Evolutionary conservation across 2,329 filamentous ascomycete genomes (phyloP).

Genomic region (Helicocarpus griseus): DNA sequence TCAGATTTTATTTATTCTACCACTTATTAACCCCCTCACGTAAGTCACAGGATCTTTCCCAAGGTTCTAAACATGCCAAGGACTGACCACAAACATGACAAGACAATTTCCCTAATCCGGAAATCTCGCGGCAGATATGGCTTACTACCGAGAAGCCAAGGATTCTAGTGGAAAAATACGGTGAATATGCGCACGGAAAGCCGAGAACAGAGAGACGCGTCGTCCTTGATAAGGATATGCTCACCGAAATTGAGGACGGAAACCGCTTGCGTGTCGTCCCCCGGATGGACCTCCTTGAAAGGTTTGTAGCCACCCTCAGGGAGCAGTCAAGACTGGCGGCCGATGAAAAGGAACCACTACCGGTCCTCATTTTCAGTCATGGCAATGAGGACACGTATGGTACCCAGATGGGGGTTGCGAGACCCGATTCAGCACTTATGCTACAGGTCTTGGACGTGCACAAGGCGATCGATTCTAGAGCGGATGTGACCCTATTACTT

Average conservation of each 20-base stretch:
- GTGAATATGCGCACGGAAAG: constrained; percentile 11
- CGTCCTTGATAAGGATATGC: constrained; percentile 9
- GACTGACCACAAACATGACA: neutral
- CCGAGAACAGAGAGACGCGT: constrained; percentile 6
- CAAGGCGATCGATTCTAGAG: neutral
- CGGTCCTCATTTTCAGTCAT: constrained; percentile 13
- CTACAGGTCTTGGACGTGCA: neutral
- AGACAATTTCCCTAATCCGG: neutral
- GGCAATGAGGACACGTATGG: constrained; percentile 8
- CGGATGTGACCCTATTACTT: neutral
- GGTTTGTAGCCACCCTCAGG: constrained; percentile 8
- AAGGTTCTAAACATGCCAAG: neutral
- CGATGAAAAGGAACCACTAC: constrained; percentile 7
- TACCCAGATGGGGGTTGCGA: constrained; percentile 4
- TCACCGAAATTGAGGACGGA: neutral
- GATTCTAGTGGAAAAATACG: constrained; percentile 10
- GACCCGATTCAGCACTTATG: neutral
- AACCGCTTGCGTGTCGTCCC: constrained; percentile 8
- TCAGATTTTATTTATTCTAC: neutral
- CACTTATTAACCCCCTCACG: neutral
- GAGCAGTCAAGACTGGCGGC: constrained; percentile 10
- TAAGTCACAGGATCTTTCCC: neutral
- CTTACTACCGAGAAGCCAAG: constrained; percentile 9
- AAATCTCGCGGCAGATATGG: constrained; percentile 1
- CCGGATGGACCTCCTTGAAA: constrained; percentile 9